Conservation (phyloP, 2,329 filamentous ascomycete genomes). For the Penicillium sp. region DNA sequence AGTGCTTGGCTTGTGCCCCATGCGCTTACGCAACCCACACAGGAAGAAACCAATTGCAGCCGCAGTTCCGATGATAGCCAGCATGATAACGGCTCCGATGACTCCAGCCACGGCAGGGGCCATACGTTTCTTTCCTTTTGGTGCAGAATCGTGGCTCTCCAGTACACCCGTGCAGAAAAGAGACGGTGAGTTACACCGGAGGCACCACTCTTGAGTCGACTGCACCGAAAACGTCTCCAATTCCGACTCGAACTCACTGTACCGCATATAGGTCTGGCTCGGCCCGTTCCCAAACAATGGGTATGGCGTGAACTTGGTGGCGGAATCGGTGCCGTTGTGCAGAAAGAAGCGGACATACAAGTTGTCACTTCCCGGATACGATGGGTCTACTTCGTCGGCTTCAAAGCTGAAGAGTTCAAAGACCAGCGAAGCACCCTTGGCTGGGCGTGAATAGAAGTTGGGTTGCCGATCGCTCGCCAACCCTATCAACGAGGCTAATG, state of each 20-base stretch:
- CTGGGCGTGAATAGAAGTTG: conserved; percentile 51
- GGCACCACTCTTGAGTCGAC: conserved; percentile 54
- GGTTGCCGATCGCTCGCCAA: conserved; percentile 39
- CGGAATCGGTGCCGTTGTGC: conserved; percentile 53
- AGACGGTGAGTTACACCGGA: conserved; percentile 44
- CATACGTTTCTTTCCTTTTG: conserved; percentile 26
- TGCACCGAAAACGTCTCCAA: conserved; percentile 46
- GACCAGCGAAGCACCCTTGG: conserved; percentile 49
- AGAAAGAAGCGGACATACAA: conserved; percentile 57
- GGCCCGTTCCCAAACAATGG: conserved; percentile 53
- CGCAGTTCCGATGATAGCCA: conserved; percentile 47
- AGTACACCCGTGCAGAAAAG: conserved; percentile 53
- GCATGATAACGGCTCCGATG: conserved; percentile 55
- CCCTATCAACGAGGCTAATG: conserved; percentile 49
- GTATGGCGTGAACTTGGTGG: conserved; percentile 40
- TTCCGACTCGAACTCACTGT: conserved; percentile 49
- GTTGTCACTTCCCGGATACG: conserved; percentile 44
- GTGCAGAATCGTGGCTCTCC: neutral
- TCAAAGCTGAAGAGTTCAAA: conserved; percentile 53
- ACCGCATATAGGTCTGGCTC: conserved; percentile 48
- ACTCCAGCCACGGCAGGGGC: conserved; percentile 52
- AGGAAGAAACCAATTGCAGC: conserved; percentile 43
- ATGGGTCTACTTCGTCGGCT: conserved; percentile 28
- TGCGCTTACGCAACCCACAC: conserved; percentile 47
- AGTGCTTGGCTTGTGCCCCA: conserved; percentile 36